Evolutionary conservation across 2,329 filamentous ascomycete genomes (phyloP), one percentile per base, ranked within the genome.

Genomic region (Stemphylium vesicarium): DNA sequence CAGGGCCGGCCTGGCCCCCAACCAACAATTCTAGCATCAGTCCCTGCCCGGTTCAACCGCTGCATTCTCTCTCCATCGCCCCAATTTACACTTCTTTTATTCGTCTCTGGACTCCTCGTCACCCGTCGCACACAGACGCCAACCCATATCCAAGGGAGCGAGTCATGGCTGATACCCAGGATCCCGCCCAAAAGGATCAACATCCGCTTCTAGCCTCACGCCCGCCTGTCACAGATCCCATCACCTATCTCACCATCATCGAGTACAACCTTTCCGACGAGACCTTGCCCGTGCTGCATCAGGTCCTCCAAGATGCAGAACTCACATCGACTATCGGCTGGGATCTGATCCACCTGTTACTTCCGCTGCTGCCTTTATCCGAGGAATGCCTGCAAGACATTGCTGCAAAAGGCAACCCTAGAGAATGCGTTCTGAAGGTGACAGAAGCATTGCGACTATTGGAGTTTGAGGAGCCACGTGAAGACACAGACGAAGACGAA

Each of bases 401-500:
- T 47, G 90, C 90, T 29, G 84, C 87, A 20, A 81, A 92, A 35
- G 91, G 90, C 45, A 95, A 94, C 70, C 91, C 91, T 1, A 82
- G 90, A 45, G 91, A 95, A 74, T 89, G 92, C 40, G 88, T 94
- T 55, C 80, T 95, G 64, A 93, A 93, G 71, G 86, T 92, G 26
- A 87, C 91, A 22, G 90, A 93, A 72, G 84, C 85, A 12, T 79
- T 95, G 57, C 85, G 89, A 46, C 66, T 83, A 13, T 78, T 89
- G 4, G 81, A 85, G 24, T 81, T 84, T 35, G 70, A 76, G 18
- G 69, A 70, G 4, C 56, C 62, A 12, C 71, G 73, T 85, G 76
- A 88, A 84, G 68, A 89, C 88, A 58, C 80, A 2, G 69, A 73
- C n/a, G 77, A 81, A 22, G 57, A 63, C 10, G 62, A 64, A 11